Base-by-base conservation (phyloP, 371 early-diverging fungal genomes). In the Lichtheimia hyalospora region DNA sequence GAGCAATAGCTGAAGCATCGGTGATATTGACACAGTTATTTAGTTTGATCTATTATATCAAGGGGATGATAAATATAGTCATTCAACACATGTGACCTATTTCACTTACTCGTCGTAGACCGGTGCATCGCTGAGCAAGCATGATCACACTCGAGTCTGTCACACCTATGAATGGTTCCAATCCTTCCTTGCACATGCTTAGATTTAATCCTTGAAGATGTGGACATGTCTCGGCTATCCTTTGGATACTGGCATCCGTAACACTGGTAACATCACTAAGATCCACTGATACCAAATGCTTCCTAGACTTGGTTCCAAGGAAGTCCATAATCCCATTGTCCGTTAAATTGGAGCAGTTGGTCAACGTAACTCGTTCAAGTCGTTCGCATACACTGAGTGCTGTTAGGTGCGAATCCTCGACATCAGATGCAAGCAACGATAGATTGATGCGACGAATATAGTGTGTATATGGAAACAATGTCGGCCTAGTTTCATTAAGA, bases 361-460 rank as follows among this genome's bases (percentile, higher is more conserved):
- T 73, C 14, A 88, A 59, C 16, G 86, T 75, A 24, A 88, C 57
- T 40, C 86, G 80, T 60, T 88, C 87, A 21, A 88, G 67, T 40
- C 86, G 78, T 52, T 75, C 66, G 60, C 88, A 85, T 6, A 56
- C 57, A 15, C 68, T 67, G 10, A 87, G 73, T 8, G 58, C 59
- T 3, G 57, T 53, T 21, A 87, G 60, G 3, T 72, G 61, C 0
- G 64, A 53, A 52, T 87, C 84, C 3, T 67, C 62, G 24, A 87
- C 64, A 34, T 73, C 67, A 6, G 68, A 69, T 5, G 81, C 54
- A n/a, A 85, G 71, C 42, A 77, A 67, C 6, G 84, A 78, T 51
- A 87, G 67, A 58, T 85, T 87, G 61, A 87, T 81, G 15, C 86
- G 83, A 7, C 86, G 85, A 49, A 87, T 74, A 46, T 82, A 77